Percentiles rank a stretch among this genome's conserved stretches.
phyloP scores from a whole-genome alignment of 176 grass and related monocot genomes.

The Cenchrus americanus region DNA sequence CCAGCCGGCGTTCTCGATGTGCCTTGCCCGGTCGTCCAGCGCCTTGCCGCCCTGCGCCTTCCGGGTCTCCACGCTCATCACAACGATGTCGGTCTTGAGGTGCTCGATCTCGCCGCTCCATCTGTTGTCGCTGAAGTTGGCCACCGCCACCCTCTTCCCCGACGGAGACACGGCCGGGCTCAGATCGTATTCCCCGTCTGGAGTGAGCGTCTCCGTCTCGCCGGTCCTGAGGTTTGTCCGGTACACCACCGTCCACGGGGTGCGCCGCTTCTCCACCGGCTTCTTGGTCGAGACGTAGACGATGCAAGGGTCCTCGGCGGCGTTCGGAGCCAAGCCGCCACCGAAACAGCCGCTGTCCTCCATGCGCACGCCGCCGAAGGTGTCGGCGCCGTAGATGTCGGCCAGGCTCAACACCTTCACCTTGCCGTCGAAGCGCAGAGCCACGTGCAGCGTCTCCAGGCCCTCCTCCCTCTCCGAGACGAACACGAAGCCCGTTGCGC shows the following conservation, averaged over 20 bases:
- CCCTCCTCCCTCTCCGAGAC: constrained; percentile 53
- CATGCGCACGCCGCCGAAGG: constrained; percentile 35
- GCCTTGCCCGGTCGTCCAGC: too few species aligned
- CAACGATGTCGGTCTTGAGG: constrained; percentile 42
- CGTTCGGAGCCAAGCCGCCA: too few species aligned
- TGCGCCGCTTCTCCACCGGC: not conserved
- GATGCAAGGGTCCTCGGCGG: too few species aligned
- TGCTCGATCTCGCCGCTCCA: constrained; percentile 53
- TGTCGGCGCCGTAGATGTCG: not conserved
- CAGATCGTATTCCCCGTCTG: too few species aligned
- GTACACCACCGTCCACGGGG: constrained; percentile 40
- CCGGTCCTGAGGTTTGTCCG: constrained; percentile 26
- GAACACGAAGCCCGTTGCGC: constrained; percentile 23
- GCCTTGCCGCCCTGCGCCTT: not conserved
- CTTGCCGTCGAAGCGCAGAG: constrained; percentile 26
- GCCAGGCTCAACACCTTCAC: constrained; percentile 6
- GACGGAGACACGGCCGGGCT: constrained; percentile 54
- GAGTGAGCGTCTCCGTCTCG: constrained; percentile 20
- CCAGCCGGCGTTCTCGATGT: constrained; percentile 54
- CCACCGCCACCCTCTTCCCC: constrained; percentile 48
- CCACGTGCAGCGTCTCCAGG: constrained; percentile 53
- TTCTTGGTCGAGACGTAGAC: constrained; percentile 46
- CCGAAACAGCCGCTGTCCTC: constrained; percentile 39
- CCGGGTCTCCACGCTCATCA: constrained; percentile 51
- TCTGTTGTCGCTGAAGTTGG: not conserved